Percentiles rank a stretch among this genome's conserved stretches.
Evolutionary conservation across 768 basidiomycete genomes (phyloP).

Genomic region (Boletus reticuloceps): DNA sequence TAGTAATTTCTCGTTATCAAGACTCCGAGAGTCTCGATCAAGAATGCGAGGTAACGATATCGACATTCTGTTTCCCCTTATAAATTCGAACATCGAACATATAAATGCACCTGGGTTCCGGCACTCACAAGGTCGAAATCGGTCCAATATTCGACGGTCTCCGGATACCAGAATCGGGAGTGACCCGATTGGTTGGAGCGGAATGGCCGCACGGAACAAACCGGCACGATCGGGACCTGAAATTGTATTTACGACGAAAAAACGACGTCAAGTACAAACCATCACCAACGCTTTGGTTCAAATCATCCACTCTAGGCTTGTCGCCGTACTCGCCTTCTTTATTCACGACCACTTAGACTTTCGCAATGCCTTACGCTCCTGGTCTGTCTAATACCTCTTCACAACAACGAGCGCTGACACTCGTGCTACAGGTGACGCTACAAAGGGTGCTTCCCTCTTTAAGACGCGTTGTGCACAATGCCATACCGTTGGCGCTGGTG

Average conservation of each 20-base stretch:
- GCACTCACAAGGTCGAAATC: no score
- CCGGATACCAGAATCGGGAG: background rate
- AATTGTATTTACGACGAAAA: slow-evolving; percentile 16
- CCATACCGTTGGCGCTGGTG: slow-evolving; percentile 80
- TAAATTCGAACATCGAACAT: no score
- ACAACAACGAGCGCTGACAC: slow-evolving; percentile 3
- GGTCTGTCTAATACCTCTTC: slow-evolving; percentile 32
- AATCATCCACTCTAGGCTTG: slow-evolving; percentile 1
- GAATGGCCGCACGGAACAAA: slow-evolving; percentile 21
- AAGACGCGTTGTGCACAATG: slow-evolving; percentile 95
- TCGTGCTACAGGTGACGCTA: slow-evolving; percentile 62
- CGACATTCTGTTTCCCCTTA: no score
- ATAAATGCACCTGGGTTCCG: no score
- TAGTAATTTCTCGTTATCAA: no score
- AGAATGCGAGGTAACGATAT: no score
- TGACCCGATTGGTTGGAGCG: slow-evolving; percentile 22
- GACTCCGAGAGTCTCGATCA: no score
- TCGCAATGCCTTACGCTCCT: slow-evolving; percentile 41
- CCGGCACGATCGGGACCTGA: slow-evolving; percentile 29
- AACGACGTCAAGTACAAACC: background rate
- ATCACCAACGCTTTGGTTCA: background rate
- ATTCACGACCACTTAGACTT: slow-evolving; percentile 4
- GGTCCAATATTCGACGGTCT: no score
- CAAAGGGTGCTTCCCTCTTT: slow-evolving; percentile 93
- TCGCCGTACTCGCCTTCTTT: background rate